Evolutionary conservation across 768 basidiomycete genomes (phyloP).

Genomic region (Suillus lakei): DNA sequence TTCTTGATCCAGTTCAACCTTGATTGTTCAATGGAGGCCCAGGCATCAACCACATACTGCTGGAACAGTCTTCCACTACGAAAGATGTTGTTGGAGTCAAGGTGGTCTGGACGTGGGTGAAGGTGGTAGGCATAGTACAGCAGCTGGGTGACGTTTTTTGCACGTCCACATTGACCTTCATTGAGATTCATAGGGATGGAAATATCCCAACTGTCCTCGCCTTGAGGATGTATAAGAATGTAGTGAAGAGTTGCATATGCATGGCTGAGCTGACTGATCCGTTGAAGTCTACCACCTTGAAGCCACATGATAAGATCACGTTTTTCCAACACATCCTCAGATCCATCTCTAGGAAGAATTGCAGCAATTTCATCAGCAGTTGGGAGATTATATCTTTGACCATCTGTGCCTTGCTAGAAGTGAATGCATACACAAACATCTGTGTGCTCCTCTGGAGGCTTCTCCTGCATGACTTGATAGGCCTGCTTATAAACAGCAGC

Average conservation of each 20-base stretch:
- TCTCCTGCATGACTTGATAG: no score
- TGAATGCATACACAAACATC: constrained; percentile 17
- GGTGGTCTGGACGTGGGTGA: no score
- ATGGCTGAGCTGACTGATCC: constrained; percentile 39
- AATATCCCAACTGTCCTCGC: constrained; percentile 43
- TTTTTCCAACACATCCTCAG: no score
- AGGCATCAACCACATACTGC: no score
- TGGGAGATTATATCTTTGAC: constrained; percentile 47
- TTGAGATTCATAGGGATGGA: constrained; percentile 20
- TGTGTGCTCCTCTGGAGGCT: no score
- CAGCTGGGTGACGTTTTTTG: constrained; percentile 32
- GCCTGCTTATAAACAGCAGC: constrained; percentile 34
- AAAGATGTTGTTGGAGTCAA: no score
- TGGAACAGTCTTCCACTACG: no score
- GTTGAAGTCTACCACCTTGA: constrained; percentile 23
- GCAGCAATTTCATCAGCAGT: constrained; percentile 48
- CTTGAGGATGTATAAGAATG: constrained; percentile 47
- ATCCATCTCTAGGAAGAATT: no score
- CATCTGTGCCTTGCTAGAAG: constrained; percentile 27
- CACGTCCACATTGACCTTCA: not conserved
- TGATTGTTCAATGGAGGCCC: no score
- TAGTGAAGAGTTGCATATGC: constrained; percentile 46
- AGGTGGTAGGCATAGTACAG: constrained; percentile 41
- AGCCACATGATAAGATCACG: constrained; percentile 42
- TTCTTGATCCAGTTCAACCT: no score